These are phyloP conservation scores for Hericium erinaceus DNA, from an alignment of 768 basidiomycete genomes.

Conservation along the genomic window DNA sequence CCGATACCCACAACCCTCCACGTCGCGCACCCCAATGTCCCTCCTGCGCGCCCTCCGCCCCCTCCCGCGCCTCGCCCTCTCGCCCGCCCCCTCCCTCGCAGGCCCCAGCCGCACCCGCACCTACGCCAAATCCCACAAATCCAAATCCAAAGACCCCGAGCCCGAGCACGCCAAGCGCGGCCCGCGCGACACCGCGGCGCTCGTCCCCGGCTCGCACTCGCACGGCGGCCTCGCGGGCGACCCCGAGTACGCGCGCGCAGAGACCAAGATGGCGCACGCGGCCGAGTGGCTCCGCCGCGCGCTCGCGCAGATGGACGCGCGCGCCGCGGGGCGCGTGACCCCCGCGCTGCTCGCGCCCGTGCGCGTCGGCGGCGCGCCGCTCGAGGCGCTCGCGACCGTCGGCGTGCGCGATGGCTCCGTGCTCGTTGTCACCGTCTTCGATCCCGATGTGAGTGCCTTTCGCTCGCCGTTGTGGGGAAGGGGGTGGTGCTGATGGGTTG, in stretches of 20 bases:
- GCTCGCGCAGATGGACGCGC: constrained; percentile 59
- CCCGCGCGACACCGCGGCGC: constrained; percentile 37
- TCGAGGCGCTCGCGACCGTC: constrained; percentile 73
- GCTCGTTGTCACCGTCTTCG: constrained; percentile 67
- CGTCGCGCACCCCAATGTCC: background rate
- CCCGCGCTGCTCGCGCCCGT: constrained; percentile 64
- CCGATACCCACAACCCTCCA: background rate
- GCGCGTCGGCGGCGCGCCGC: constrained; percentile 36
- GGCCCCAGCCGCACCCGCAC: background rate
- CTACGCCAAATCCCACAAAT: constrained; percentile 11
- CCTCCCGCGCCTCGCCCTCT: background rate
- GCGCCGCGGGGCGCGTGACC: constrained; percentile 69
- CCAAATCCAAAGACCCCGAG: background rate
- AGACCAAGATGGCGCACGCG: constrained; percentile 50
- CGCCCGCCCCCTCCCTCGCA: background rate
- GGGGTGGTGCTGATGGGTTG: background rate
- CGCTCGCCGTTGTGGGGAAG: background rate
- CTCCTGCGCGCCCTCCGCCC: background rate
- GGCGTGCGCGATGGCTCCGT: constrained; percentile 72
- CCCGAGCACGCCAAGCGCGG: constrained; percentile 2
- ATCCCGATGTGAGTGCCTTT: constrained; percentile 53
- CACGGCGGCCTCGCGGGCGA: constrained; percentile 41
- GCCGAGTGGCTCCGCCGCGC: constrained; percentile 76
- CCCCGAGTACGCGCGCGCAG: constrained; percentile 53
- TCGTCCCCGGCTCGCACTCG: constrained; percentile 61